These are phyloP conservation scores for Secale cereale DNA, from an alignment of 176 grass and related monocot genomes.

Conservation along the genomic window DNA sequence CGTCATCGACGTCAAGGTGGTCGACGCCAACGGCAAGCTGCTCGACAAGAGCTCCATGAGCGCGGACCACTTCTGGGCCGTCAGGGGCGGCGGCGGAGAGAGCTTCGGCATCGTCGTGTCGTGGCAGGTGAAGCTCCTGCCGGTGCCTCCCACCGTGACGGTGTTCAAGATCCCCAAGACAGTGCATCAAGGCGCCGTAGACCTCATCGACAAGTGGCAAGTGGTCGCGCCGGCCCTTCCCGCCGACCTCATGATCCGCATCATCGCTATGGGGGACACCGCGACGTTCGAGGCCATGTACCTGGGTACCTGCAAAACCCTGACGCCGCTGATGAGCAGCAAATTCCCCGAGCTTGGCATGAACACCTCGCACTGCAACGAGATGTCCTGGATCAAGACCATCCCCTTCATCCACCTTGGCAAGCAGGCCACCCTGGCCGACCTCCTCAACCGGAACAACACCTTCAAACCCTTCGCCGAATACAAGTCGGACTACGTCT, in stretches of 20 bases:
- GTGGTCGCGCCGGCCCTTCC: conserved; percentile 14
- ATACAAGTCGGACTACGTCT: conserved; percentile 37
- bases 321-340: not conserved
- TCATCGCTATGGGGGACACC: not conserved
- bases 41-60: conserved; percentile 35
- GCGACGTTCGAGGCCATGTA: conserved; percentile 22
- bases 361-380: conserved; percentile 21
- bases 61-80: conserved; percentile 35
- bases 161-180: conserved; percentile 18
- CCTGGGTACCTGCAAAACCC: conserved; percentile 8
- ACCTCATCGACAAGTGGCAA: conserved; percentile 47
- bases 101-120: conserved; percentile 43
- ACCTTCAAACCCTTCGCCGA: not conserved
- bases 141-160: conserved; percentile 24
- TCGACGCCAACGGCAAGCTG: conserved; percentile 33
- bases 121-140: conserved; percentile 18
- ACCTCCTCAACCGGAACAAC: conserved; percentile 16
- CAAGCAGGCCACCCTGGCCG: not conserved
- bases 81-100: conserved; percentile 40
- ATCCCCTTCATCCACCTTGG: conserved; percentile 15
- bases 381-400: conserved; percentile 36
- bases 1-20: conserved; percentile 42
- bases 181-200: conserved; percentile 23
- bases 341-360: conserved; percentile 25
- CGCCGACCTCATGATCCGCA: conserved; percentile 28